A percentile compares a stretch with the other conserved stretches of the same genome.
Conservation (phyloP, 140 eudicot genomes). For the Bidens hawaiensis region DNA sequence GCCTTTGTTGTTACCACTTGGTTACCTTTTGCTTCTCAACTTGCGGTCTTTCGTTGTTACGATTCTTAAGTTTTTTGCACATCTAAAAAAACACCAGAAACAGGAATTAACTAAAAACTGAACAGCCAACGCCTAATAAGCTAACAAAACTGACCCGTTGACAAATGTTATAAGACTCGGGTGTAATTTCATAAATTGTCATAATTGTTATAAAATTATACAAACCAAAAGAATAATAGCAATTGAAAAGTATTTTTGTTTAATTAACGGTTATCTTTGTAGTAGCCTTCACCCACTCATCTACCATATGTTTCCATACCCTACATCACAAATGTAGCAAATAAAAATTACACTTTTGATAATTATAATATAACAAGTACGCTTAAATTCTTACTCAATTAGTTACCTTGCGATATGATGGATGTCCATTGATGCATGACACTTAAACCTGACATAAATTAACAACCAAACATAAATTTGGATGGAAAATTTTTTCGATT, state of each 20-base stretch:
- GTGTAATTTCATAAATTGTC: conserved; percentile 38
- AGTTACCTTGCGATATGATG: conserved; percentile 45
- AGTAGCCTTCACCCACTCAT: conserved; percentile 56
- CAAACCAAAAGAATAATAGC: background rate
- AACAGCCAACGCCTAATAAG: conserved; percentile 8
- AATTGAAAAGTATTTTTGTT: background rate
- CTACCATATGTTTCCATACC: conserved; percentile 71
- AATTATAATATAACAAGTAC: background rate
- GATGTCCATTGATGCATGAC: conserved; percentile 59
- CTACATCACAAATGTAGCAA: conserved; percentile 33
- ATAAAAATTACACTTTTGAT: background rate
- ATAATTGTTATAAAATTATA: background rate
- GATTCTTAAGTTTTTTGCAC: conserved; percentile 40
- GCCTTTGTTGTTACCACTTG: conserved; percentile 30
- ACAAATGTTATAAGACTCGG: conserved; percentile 43
- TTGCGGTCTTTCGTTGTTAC: conserved; percentile 33
- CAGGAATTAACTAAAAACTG: conserved; percentile 41
- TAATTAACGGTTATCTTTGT: conserved; percentile 37
- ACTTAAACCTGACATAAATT: too few species aligned
- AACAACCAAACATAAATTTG: too few species aligned
- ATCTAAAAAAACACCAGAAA: conserved; percentile 52
- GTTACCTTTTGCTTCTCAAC: conserved; percentile 28
- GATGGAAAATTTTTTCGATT: too few species aligned
- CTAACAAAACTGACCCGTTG: conserved; percentile 26
- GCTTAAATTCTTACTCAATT: conserved; percentile 48